These are phyloP conservation scores for Pugionium dolabratum DNA, from an alignment of 345 rosid genomes.

Conservation along the genomic window DNA sequence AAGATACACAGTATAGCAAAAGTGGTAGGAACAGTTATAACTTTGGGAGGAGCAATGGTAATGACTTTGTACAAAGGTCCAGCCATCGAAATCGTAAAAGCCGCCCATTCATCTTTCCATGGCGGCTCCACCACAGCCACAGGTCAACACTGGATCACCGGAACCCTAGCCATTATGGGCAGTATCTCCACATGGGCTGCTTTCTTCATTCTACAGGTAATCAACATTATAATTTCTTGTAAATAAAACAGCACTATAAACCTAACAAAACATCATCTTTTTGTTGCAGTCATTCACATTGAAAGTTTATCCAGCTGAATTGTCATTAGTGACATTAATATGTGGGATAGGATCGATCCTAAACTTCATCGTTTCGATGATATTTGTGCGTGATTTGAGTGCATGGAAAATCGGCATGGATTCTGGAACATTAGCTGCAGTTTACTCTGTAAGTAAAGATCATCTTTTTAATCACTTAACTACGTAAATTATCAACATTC, in stretches of 20 bases:
- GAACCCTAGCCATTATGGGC: slow-evolving; percentile 64
- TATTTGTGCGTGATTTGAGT: slow-evolving; percentile 66
- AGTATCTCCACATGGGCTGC: slow-evolving; percentile 69
- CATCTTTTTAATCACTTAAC: too few relatives aligned
- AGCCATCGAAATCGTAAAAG: slow-evolving; percentile 49
- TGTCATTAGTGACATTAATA: slow-evolving; percentile 68
- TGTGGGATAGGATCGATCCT: slow-evolving; percentile 70
- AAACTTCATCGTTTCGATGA: slow-evolving; percentile 54
- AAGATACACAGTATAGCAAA: slow-evolving; percentile 72
- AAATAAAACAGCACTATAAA: too few relatives aligned
- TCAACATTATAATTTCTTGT: slow-evolving; percentile 9
- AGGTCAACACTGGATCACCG: slow-evolving; percentile 60
- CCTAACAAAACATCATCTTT: too few relatives aligned
- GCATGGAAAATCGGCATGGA: slow-evolving; percentile 79
- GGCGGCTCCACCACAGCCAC: slow-evolving; percentile 39
- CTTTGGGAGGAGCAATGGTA: slow-evolving; percentile 87
- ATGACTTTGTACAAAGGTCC: slow-evolving; percentile 97
- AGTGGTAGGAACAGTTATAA: slow-evolving; percentile 68
- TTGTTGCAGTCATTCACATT: slow-evolving; percentile 65
- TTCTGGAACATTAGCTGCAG: slow-evolving; percentile 71
- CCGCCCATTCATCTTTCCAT: slow-evolving; percentile 43
- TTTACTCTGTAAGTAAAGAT: slow-evolving; percentile 60
- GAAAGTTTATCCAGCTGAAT: slow-evolving; percentile 81
- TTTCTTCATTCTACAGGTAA: slow-evolving; percentile 83
- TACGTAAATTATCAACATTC: too few relatives aligned